These are phyloP conservation scores for Arthrobotrys conoides DNA, from an alignment of 2,329 filamentous ascomycete genomes.

Conservation along the genomic window DNA sequence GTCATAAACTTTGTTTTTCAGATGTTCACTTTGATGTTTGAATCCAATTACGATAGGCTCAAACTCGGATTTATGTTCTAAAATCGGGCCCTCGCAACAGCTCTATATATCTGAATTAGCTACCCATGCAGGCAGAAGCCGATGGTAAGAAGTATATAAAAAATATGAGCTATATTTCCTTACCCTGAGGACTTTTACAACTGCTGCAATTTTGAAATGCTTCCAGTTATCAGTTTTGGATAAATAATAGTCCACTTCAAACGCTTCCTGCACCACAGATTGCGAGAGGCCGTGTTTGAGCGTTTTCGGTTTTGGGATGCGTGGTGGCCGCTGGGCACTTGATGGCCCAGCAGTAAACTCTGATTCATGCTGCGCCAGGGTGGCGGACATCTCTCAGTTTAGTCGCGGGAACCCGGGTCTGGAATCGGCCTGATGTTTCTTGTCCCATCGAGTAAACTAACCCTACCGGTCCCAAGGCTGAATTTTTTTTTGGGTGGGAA, in stretches of 20 bases:
- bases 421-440: too few species aligned
- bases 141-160: too few species aligned
- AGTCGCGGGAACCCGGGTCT: too few species aligned
- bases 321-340: background rate
- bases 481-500: too few species aligned
- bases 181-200: background rate
- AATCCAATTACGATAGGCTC: background rate
- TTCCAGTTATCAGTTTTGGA: background rate
- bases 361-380: background rate
- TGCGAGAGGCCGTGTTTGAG: background rate
- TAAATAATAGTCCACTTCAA: slow-evolving; percentile 8
- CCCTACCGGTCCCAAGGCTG: too few species aligned
- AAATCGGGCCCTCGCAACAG: background rate
- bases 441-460: too few species aligned
- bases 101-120: background rate
- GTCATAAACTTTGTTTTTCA: background rate
- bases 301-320: background rate
- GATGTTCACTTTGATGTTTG: background rate
- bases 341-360: background rate
- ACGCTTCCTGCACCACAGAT: background rate
- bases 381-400: background rate
- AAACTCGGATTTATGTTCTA: background rate
- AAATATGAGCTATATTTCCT: background rate
- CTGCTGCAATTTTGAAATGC: slow-evolving; percentile 7
- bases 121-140: too few species aligned